phyloP scores from a whole-genome alignment of 805 yeast species.

The Zygotorulaspora sp. region DNA sequence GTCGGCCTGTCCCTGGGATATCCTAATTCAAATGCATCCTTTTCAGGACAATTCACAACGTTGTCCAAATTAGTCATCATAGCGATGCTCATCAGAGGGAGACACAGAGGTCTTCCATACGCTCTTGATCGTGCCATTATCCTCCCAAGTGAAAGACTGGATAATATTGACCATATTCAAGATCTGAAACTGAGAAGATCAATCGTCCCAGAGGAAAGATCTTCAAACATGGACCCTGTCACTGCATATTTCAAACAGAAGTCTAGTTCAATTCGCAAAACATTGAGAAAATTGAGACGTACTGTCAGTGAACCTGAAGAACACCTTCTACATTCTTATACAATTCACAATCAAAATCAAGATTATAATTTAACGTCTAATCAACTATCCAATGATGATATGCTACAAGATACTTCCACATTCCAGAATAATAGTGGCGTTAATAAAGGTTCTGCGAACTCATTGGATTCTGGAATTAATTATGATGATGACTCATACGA shows the following conservation, averaged over 20 bases:
- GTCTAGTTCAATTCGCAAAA: slow-evolving; percentile 7
- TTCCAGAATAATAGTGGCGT: background rate
- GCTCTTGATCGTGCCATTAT: slow-evolving; percentile 90
- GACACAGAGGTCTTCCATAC: slow-evolving; percentile 95
- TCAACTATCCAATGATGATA: background rate
- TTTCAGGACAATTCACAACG: slow-evolving; percentile 64
- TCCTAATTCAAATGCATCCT: slow-evolving; percentile 60
- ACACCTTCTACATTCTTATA: slow-evolving; percentile 6
- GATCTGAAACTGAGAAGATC: slow-evolving; percentile 29
- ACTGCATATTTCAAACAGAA: slow-evolving; percentile 27
- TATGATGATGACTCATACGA: background rate
- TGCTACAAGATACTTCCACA: slow-evolving; percentile 1
- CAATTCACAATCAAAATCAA: slow-evolving; percentile 2
- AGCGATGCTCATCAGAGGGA: slow-evolving; percentile 88
- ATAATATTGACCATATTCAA: slow-evolving; percentile 56
- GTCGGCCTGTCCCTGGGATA: slow-evolving; percentile 91
- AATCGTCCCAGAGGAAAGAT: slow-evolving; percentile 2
- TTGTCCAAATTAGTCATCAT: slow-evolving; percentile 80
- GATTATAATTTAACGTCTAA: slow-evolving; percentile 5
- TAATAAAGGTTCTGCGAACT: slow-evolving; percentile 1
- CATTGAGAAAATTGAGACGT: slow-evolving; percentile 4
- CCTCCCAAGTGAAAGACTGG: slow-evolving; percentile 66
- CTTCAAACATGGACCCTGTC: slow-evolving; percentile 26
- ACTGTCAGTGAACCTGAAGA: slow-evolving; percentile 7
- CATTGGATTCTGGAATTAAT: slow-evolving; percentile 1